Evolutionary conservation across 2,329 filamentous ascomycete genomes (phyloP), one percentile per base, ranked within the genome.

Genomic region (Alternaria dauci): DNA sequence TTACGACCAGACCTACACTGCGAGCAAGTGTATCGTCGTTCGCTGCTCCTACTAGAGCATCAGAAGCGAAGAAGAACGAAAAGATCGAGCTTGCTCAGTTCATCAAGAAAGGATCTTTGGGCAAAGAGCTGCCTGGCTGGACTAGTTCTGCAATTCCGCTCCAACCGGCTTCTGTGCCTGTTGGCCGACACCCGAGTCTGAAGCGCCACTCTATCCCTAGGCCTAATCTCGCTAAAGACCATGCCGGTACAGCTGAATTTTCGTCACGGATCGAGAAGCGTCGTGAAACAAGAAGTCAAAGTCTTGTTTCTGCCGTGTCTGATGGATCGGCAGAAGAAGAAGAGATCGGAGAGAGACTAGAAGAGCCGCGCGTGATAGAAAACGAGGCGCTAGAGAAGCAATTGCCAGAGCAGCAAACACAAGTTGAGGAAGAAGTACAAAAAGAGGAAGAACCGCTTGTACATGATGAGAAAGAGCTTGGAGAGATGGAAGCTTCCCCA

Each of bases 51-150:
- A 63, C 61, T 1, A 57, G 46, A 12, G 48, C 58, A 2, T 63
- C 53, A 0, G 39, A 46, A 23, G 61, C 61, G 16, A 63, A 57
- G 39, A 52, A 61, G 38, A 54, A 54, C 4, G 58, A 61, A 6
- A 61, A 58, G 16, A 18, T 61, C 20, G 58, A 57, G 32, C 23
- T 55, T 47, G n/a, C 42, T 16, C 25, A 18, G 7, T 26, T 18
- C 2, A n/a, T 34, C 9, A 55, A 39, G 25, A 52, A 32, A 16
- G n/a, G 2, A 1, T 25, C 18, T 2, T 47, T 30, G n/a, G n/a
- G 5, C 8, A 59, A n/a, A 2, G 43, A 20, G 4, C 18, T 18
- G 16, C 11, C 47, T 28, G 28, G 4, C 9, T 8, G 26, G 9
- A 2, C 38, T 2, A 12, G 18, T 25, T 28, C 5, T 34, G 14